Percentiles rank a stretch among this genome's conserved stretches.
These are phyloP conservation scores for Ilex aquifolium DNA, from an alignment of 257 asterid genomes.

Conservation along the genomic window DNA sequence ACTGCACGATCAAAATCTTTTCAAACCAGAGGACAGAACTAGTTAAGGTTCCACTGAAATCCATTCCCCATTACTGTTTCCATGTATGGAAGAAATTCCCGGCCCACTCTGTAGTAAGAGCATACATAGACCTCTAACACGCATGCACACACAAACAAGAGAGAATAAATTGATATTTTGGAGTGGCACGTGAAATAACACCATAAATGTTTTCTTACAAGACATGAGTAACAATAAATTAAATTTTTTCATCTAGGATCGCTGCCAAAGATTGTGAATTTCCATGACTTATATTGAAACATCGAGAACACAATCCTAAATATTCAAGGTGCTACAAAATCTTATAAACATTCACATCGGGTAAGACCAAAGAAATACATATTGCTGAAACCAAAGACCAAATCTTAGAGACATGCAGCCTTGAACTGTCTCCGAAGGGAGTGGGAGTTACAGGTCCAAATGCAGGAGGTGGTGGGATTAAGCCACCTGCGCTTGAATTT, in stretches of 20 bases:
- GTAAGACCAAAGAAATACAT: conserved; percentile 18
- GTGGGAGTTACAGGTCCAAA: conserved; percentile 47
- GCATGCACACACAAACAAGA: too few species aligned
- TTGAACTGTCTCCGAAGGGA: conserved; percentile 30
- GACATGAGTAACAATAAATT: too few species aligned
- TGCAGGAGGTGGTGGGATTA: conserved; percentile 45
- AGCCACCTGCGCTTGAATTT: conserved; percentile 27
- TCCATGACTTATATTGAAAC: neutral
- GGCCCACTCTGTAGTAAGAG: too few species aligned
- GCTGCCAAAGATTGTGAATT: neutral
- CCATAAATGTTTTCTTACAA: too few species aligned
- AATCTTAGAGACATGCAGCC: conserved; percentile 11
- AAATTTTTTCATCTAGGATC: neutral
- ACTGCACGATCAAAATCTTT: too few species aligned
- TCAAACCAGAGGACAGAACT: too few species aligned
- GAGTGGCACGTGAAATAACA: too few species aligned
- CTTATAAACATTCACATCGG: conserved; percentile 25
- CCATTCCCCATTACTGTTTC: too few species aligned
- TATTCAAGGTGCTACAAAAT: conserved; percentile 14
- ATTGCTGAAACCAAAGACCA: conserved; percentile 24
- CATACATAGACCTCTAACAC: too few species aligned
- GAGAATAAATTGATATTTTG: too few species aligned
- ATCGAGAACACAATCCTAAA: neutral
- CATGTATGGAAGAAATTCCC: too few species aligned
- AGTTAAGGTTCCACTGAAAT: too few species aligned